Percentiles rank a stretch among this genome's conserved stretches.
phyloP scores from a whole-genome alignment of 192 early-diverging fungal species.

The Rhizoclosmatium sp. region DNA sequence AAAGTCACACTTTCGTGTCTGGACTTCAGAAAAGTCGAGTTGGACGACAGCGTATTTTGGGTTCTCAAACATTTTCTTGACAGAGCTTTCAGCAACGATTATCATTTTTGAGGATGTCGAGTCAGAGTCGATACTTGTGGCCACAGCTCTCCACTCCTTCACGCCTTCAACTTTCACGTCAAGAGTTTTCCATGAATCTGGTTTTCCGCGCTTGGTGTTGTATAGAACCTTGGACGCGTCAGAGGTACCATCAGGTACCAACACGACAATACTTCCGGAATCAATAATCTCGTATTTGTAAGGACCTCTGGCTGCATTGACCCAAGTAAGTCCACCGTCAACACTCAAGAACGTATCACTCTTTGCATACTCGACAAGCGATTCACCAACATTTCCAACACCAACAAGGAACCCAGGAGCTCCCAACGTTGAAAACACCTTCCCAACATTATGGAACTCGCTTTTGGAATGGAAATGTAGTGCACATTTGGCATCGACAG shows the following conservation, averaged over 20 bases:
- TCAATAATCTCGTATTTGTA: constrained; percentile 89
- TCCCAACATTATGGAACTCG: constrained; percentile 67
- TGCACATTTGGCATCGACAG: constrained; percentile 63
- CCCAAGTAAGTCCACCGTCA: constrained; percentile 86
- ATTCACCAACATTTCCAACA: constrained; percentile 84
- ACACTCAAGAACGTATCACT: constrained; percentile 87
- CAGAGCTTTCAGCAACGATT: constrained; percentile 51
- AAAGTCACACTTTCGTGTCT: constrained; percentile 70
- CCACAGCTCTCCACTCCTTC: constrained; percentile 52
- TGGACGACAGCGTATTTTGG: constrained; percentile 59
- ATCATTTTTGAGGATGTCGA: constrained; percentile 79
- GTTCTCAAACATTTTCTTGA: constrained; percentile 28
- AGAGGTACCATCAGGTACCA: constrained; percentile 64
- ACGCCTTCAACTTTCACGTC: constrained; percentile 49
- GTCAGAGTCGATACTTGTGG: constrained; percentile 81
- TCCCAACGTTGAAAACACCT: constrained; percentile 73
- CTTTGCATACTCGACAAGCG: constrained; percentile 72
- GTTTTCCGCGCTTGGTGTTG: constrained; percentile 76
- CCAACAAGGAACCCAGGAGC: constrained; percentile 90
- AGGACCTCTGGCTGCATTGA: constrained; percentile 67
- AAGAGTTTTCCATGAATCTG: constrained; percentile 65
- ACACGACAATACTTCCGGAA: constrained; percentile 77
- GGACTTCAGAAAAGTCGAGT: constrained; percentile 73
- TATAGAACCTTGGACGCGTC: constrained; percentile 68
- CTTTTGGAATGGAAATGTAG: constrained; percentile 91